Percentiles rank a stretch among this genome's conserved stretches.
phyloP scores from a whole-genome alignment of 2,329 filamentous ascomycete genomes.

The Orbilia brochopaga region DNA sequence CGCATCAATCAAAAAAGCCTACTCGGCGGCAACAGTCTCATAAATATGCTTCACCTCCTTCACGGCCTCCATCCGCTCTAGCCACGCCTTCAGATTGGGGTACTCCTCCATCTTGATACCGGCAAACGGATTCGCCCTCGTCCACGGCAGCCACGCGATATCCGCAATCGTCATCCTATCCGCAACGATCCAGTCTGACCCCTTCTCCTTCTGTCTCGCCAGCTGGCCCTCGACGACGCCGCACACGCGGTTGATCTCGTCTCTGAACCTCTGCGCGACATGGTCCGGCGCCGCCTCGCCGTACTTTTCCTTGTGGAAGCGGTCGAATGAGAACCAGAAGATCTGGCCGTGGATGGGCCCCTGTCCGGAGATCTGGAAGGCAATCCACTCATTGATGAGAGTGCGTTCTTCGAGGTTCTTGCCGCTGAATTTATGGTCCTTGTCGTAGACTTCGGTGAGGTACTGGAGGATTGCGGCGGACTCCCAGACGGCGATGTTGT shows the following conservation, averaged over 20 bases:
- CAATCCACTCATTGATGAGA: constrained; percentile 57
- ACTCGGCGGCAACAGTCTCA: constrained; percentile 4
- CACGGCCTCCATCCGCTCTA: constrained; percentile 19
- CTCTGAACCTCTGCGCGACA: constrained; percentile 51
- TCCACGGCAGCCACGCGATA: constrained; percentile 29
- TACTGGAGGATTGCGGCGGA: constrained; percentile 63
- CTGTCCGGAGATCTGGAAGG: constrained; percentile 60
- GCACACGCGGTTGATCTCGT: constrained; percentile 53
- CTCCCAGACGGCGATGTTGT: constrained; percentile 62
- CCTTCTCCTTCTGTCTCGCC: constrained; percentile 52
- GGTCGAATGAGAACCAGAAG: constrained; percentile 39
- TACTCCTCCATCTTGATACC: constrained; percentile 21
- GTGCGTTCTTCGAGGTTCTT: constrained; percentile 56
- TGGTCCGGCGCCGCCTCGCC: constrained; percentile 30
- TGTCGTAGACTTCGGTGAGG: constrained; percentile 61
- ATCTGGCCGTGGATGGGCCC: constrained; percentile 62
- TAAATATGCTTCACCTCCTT: constrained; percentile 26
- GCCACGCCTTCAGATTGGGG: constrained; percentile 27
- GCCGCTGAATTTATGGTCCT: constrained; percentile 55
- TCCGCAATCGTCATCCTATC: constrained; percentile 43
- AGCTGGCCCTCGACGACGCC: constrained; percentile 55
- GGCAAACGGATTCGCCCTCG: not conserved
- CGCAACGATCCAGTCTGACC: constrained; percentile 26
- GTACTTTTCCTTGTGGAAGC: constrained; percentile 30
- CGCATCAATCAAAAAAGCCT: not conserved